phyloP scores from a whole-genome alignment of 176 grass and related monocot species.

The Musa itinerans region DNA sequence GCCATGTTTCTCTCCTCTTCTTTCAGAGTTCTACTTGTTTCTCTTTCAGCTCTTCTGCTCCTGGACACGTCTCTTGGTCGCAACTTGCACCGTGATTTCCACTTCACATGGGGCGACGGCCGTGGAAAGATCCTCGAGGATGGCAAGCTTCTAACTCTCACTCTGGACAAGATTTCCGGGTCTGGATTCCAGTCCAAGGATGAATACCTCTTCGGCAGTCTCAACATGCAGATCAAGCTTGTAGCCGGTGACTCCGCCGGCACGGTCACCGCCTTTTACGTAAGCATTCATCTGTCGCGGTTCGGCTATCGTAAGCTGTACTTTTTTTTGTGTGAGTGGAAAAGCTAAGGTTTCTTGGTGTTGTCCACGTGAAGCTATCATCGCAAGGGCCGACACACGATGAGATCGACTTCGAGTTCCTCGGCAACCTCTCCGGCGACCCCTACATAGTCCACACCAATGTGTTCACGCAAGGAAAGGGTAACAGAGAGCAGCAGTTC shows the following conservation, averaged over 20 bases:
- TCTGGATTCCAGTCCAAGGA: conserved; percentile 8
- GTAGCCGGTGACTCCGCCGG: background rate
- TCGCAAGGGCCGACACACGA: background rate
- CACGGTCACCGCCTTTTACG: conserved; percentile 6
- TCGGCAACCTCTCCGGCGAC: background rate
- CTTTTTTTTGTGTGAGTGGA: too few relatives aligned
- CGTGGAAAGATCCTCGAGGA: conserved; percentile 1
- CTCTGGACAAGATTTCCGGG: background rate
- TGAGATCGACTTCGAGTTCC: conserved; percentile 16
- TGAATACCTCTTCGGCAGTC: conserved; percentile 3
- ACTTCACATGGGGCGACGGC: conserved; percentile 7
- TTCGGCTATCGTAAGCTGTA: too few relatives aligned
- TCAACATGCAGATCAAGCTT: conserved; percentile 11
- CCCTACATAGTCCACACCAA: conserved; percentile 6
- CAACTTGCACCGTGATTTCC: background rate
- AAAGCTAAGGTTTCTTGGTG: too few relatives aligned
- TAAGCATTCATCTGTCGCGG: background rate
- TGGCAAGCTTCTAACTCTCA: background rate
- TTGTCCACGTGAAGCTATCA: background rate
- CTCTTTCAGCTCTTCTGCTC: too few relatives aligned
- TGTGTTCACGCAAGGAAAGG: background rate
- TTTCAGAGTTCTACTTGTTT: too few relatives aligned
- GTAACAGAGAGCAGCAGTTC: conserved; percentile 13
- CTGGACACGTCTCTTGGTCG: too few relatives aligned
- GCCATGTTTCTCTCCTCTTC: too few relatives aligned